These are phyloP conservation scores for Pichia sp. DNA, from an alignment of 1,139 yeast species.

Conservation along the genomic window DNA sequence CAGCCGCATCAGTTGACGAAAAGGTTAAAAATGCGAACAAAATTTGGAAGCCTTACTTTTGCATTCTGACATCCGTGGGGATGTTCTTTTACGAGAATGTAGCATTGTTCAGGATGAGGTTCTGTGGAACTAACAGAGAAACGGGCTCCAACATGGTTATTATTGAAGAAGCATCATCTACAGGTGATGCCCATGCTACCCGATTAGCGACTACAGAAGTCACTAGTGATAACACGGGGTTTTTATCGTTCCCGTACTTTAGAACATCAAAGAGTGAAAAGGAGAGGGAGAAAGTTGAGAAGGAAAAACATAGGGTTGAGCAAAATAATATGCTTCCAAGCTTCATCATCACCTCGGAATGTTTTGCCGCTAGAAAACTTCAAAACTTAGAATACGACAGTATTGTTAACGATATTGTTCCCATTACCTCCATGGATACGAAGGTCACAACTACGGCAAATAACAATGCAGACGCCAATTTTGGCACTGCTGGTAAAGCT, in stretches of 20 bases:
- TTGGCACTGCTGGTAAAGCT: not conserved
- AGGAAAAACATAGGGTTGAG: not conserved
- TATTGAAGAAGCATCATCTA: constrained; percentile 19
- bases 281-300: constrained; percentile 10
- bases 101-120: constrained; percentile 24
- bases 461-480: not conserved
- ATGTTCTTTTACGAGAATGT: constrained; percentile 34
- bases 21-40: constrained; percentile 9
- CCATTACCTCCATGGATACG: not conserved
- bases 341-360: constrained; percentile 23
- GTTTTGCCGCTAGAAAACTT: constrained; percentile 28
- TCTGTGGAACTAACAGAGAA: constrained; percentile 9
- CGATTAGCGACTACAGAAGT: too few species aligned
- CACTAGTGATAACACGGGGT: too few species aligned
- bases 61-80: constrained; percentile 39
- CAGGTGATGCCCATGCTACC: not conserved
- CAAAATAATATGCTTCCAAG: constrained; percentile 17
- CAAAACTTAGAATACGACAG: constrained; percentile 21
- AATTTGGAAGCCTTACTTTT: constrained; percentile 36
- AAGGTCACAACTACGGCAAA: not conserved
- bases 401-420: constrained; percentile 13
- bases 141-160: constrained; percentile 18
- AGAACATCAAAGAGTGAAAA: constrained; percentile 1
- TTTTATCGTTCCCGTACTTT: constrained; percentile 10
- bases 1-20: not conserved